Percentiles rank a stretch among this genome's conserved stretches.
Evolutionary conservation across 306 rosid genomes (phyloP).

Genomic region (Acacia confusa): DNA sequence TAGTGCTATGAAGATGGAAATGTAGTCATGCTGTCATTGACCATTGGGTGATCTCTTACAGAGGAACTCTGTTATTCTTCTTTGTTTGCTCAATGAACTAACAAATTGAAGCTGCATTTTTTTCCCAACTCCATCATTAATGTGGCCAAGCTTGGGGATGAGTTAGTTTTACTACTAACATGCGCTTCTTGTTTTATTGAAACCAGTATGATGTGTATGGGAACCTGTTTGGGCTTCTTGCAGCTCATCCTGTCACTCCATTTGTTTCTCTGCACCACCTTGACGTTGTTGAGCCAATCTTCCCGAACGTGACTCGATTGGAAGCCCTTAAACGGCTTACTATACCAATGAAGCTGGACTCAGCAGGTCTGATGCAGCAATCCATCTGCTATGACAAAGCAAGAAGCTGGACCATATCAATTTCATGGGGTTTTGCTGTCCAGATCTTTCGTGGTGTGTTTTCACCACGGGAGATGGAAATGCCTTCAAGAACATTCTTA

Average conservation of each 20-base stretch:
- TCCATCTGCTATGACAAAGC: slow-evolving; percentile 80
- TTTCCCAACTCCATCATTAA: not conserved
- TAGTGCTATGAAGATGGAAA: slow-evolving; percentile 1
- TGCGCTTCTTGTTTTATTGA: slow-evolving; percentile 13
- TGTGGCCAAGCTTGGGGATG: not conserved
- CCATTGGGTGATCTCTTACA: not conserved
- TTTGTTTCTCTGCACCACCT: slow-evolving; percentile 94
- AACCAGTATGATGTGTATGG: slow-evolving; percentile 94
- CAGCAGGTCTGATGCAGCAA: slow-evolving; percentile 87
- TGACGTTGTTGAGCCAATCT: slow-evolving; percentile 94
- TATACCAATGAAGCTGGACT: slow-evolving; percentile 75
- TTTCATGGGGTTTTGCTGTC: slow-evolving; percentile 93
- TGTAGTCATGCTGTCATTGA: slow-evolving; percentile 4
- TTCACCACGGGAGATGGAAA: slow-evolving; percentile 83
- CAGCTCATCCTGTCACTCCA: slow-evolving; percentile 92
- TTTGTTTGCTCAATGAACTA: slow-evolving; percentile 18
- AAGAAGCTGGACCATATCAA: slow-evolving; percentile 76
- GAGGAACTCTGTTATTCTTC: not conserved
- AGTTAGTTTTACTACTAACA: not conserved
- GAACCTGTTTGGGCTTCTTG: slow-evolving; percentile 89
- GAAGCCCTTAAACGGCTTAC: slow-evolving; percentile 72
- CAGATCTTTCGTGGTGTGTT: slow-evolving; percentile 85
- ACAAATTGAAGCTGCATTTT: not conserved
- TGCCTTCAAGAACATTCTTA: slow-evolving; percentile 94
- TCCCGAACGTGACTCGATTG: slow-evolving; percentile 68